A percentile compares a stretch with the other conserved stretches of the same genome.
phyloP scores from a whole-genome alignment of 345 rosid species.

The Populus nigra region DNA sequence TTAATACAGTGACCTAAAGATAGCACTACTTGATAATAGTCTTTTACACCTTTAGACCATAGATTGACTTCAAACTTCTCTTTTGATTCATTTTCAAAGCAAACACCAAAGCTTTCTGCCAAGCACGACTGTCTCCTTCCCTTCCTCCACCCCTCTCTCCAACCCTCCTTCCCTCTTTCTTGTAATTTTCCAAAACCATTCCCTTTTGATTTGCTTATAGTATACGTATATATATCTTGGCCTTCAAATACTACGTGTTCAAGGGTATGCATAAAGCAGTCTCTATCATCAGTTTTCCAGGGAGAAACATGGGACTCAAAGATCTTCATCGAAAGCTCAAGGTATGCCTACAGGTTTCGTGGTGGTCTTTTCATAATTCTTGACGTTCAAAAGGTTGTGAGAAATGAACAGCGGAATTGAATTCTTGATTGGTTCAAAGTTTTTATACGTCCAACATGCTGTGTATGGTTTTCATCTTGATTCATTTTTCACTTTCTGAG shows the following conservation, averaged over 20 bases:
- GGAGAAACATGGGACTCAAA: conserved; percentile 42
- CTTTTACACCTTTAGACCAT: conserved; percentile 4
- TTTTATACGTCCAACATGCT: background rate
- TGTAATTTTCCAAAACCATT: background rate
- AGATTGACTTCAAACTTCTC: conserved; percentile 15
- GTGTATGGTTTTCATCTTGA: background rate
- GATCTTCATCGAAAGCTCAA: conserved; percentile 52
- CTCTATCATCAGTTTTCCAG: background rate
- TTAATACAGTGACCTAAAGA: conserved; percentile 20
- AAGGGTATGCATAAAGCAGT: background rate
- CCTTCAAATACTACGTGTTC: background rate
- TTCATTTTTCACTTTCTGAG: background rate
- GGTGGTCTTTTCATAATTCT: background rate
- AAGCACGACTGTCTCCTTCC: background rate
- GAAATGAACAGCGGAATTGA: background rate
- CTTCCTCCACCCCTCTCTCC: background rate
- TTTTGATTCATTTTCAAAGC: background rate
- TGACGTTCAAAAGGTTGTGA: background rate
- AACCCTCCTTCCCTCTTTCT: background rate
- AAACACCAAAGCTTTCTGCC: background rate
- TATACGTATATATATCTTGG: background rate
- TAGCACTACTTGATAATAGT: background rate
- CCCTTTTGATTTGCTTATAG: background rate
- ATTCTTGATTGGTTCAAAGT: background rate
- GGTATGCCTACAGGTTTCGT: conserved; percentile 32